phyloP scores from a whole-genome alignment of 768 basidiomycete species.

The Termitomyces sp. region DNA sequence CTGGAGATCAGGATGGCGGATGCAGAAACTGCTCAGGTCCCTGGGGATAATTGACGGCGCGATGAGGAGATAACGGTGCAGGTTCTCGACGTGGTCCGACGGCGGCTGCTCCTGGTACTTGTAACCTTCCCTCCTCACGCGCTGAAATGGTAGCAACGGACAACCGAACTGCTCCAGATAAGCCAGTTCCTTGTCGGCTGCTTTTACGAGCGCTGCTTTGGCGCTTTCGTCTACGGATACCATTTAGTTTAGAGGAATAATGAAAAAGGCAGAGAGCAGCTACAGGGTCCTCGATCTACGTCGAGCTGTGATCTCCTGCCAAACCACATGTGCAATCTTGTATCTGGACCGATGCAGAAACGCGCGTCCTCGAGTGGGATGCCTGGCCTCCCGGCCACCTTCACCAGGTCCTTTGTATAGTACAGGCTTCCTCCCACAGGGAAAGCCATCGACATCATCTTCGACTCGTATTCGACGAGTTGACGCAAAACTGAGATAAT shows the following conservation, averaged over 20 bases:
- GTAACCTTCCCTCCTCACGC: conserved; percentile 38
- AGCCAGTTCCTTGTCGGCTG: conserved; percentile 32
- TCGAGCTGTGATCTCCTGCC: too few species aligned
- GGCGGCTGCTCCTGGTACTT: conserved; percentile 32
- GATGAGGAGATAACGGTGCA: conserved; percentile 41
- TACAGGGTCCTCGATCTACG: too few species aligned
- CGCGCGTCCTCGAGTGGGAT: too few species aligned
- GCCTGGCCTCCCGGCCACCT: too few species aligned
- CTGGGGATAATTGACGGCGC: conserved; percentile 40
- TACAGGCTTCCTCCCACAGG: conserved; percentile 24
- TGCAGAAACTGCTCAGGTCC: conserved; percentile 18
- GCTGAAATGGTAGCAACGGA: conserved; percentile 39
- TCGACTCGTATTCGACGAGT: conserved; percentile 40
- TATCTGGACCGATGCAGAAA: too few species aligned
- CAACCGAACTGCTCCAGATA: conserved; percentile 44
- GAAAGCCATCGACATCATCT: conserved; percentile 40
- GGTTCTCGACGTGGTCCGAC: conserved; percentile 28
- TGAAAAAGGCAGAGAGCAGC: not conserved
- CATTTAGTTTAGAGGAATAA: conserved; percentile 19
- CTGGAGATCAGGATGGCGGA: too few species aligned
- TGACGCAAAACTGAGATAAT: conserved; percentile 38
- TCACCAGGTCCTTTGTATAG: conserved; percentile 12
- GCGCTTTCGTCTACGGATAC: conserved; percentile 36
- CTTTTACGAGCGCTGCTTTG: conserved; percentile 31
- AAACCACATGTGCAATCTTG: too few species aligned